Evolutionary conservation across 768 basidiomycete species (phyloP), one percentile per base, ranked within the genome.

Genomic region (Cyclocybe aegerita): DNA sequence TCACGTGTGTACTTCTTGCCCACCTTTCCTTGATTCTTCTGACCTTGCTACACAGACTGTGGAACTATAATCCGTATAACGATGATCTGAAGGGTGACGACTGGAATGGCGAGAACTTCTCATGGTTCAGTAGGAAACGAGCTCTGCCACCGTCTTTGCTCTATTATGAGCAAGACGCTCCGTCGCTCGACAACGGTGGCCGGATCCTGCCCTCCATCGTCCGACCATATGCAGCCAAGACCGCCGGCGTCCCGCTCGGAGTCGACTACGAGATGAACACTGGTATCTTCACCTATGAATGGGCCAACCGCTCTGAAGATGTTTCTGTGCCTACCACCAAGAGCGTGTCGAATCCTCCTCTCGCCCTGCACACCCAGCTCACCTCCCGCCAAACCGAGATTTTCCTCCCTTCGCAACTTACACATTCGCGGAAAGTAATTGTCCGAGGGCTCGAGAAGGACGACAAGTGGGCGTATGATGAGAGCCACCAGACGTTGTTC

Each of bases 51-150:
- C 15, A 45, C 46, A 97, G 93, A 1, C 69, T 98, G 5, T 98
- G 96, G 96, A 93, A 90, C 52, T 98, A 97, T 66, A 97, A 98
- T 60, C 89, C 95, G 0, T 72, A 77, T 45, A 98, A 98, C 68
- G 77, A 79, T 35, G 94, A 98, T 64, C 59, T 66, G 12, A 59
- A 67, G 17, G 96, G 96, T 11, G 95, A 98, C 64, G 69, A 85
- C 64, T 97, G 95, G 95, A 96, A 95, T 59, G 92, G 90, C 46
- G 95, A 99, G 68, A 97, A 95, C 70, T 98, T 99, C 65, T 93
- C 92, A 1, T 97, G 92, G 91, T 98, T 93, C 77, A 84, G 83
- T 60, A 70, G 72, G 38, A 69, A 65, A 33, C 81, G 86, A 11
- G 83, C 79, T 1, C 70, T 82, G 43, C 86, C 80, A 1, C 61